These are phyloP conservation scores for Trypanosoma rangeli DNA, from an alignment of 208 protist species.

Conservation along the genomic window DNA sequence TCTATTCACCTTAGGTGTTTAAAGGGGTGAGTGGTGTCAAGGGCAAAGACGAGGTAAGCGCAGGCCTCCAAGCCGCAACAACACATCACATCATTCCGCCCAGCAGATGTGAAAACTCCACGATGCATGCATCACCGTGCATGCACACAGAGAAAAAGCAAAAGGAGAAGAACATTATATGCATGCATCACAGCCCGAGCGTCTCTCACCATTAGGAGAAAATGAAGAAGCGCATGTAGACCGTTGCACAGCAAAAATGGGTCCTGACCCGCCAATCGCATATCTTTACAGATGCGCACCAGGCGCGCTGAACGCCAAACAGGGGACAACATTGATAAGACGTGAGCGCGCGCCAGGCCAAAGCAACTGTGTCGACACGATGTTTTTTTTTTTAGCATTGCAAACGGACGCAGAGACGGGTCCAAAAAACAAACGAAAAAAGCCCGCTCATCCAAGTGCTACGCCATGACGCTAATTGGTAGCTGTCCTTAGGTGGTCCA, in stretches of 20 bases:
- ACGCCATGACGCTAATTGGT: neutral
- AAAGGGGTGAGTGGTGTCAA: no score
- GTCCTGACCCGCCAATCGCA: neutral
- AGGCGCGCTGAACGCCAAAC: no score
- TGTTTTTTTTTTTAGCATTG: no score
- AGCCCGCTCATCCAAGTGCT: neutral
- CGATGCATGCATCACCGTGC: constrained; percentile 4
- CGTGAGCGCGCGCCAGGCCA: no score
- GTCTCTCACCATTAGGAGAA: neutral
- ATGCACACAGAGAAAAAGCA: neutral
- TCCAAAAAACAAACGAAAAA: neutral
- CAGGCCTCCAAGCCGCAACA: neutral
- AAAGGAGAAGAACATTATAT: neutral
- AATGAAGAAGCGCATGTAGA: neutral
- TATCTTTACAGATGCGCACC: neutral
- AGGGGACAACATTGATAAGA: no score
- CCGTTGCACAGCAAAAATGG: neutral
- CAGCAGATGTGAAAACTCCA: constrained; percentile 1
- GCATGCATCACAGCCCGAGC: no score
- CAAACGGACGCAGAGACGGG: no score
- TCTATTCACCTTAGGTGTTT: no score
- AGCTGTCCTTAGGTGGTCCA: neutral
- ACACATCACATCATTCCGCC: neutral
- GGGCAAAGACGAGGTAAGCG: no score
- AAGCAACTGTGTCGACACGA: no score